A percentile compares a stretch with the other conserved stretches of the same genome.
Conservation (phyloP, 306 rosid species). For the Medicago ruthenica region DNA sequence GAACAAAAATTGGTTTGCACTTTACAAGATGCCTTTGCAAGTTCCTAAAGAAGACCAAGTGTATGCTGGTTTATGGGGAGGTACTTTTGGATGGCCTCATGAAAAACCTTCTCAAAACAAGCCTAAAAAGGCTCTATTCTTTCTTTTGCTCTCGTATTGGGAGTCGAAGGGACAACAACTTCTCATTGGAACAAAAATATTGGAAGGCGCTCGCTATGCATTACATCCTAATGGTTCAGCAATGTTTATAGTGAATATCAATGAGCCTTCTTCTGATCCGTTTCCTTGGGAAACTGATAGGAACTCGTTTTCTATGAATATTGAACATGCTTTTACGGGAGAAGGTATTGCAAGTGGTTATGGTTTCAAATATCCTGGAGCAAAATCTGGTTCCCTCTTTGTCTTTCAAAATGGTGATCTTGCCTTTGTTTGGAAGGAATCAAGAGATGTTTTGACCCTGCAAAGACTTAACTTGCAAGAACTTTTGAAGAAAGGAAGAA, state of each 20-base stretch:
- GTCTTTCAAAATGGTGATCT: slow-evolving; percentile 76
- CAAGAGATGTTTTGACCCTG: slow-evolving; percentile 79
- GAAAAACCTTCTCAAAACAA: slow-evolving; percentile 83
- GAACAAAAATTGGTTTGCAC: slow-evolving; percentile 88
- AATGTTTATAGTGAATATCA: slow-evolving; percentile 79
- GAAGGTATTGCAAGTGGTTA: slow-evolving; percentile 97
- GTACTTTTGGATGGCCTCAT: slow-evolving; percentile 97
- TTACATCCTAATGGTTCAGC: slow-evolving; percentile 98
- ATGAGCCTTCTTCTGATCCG: slow-evolving; percentile 71
- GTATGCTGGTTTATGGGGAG: slow-evolving; percentile 98
- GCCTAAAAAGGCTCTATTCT: slow-evolving; percentile 85
- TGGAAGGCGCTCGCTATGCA: slow-evolving; percentile 95
- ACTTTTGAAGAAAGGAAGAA: slow-evolving; percentile 82
- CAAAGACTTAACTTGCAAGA: slow-evolving; percentile 87
- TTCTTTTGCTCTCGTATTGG: slow-evolving; percentile 89
- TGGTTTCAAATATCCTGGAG: slow-evolving; percentile 93
- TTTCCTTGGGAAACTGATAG: slow-evolving; percentile 78
- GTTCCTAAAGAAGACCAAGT: slow-evolving; percentile 63
- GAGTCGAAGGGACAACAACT: slow-evolving; percentile 63
- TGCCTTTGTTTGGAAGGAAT: slow-evolving; percentile 94
- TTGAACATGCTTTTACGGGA: slow-evolving; percentile 63
- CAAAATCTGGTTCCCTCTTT: slow-evolving; percentile 90
- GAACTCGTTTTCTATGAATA: slow-evolving; percentile 58
- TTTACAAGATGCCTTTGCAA: slow-evolving; percentile 85
- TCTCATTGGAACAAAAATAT: slow-evolving; percentile 91